Evolutionary conservation across 1,139 yeast species (phyloP), one percentile per base, ranked within the genome.

Genomic region (Dujonia santamariae): DNA sequence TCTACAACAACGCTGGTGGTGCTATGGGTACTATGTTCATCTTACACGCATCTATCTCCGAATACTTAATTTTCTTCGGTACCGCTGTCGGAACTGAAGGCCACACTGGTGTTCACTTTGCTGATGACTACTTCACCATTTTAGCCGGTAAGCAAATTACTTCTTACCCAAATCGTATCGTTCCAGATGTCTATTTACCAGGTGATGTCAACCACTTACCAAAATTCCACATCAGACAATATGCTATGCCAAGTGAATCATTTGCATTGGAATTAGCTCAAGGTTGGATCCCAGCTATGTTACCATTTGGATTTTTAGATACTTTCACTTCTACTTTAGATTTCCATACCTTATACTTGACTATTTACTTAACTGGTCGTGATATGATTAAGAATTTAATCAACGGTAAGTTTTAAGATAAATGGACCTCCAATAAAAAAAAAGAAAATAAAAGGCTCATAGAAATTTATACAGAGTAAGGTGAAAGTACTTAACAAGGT

Each of bases 21-120:
- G 97, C 98, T 37, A 92, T 92, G 98, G 98, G 98, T 19, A 79
- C 88, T 39, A 90, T 92, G 97, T 75, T 86, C 50, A 86, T 94
- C 42, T 68, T 92, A 46, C 98, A 94, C 59, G 97, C 97, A 11
- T 90, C 97, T n/a, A 71, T 94, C 50, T 70, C 94, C 7, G 98
- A 92, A 61, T 94, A 92, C 56, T 67, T 92, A 58, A 90, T 90
- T 51, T 72, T 87, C 54, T 87, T 88, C 46, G 96, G 97, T 37
- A 72, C 92, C 27, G 84, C 95, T 4, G 73, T 83, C 9, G 97
- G 97, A 26, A 88, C 96, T 11, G 97, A 87, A 59, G 98, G 98
- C 35, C 98, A 92, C 61, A 72, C 88, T 7, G 98, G 98, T 32
- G 80, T 88, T 27, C 98, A 92, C 58, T 87, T 86, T 54, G 96